These are phyloP conservation scores for Haplosporangium gracile DNA, from an alignment of 192 early-diverging fungal species.

Conservation along the genomic window DNA sequence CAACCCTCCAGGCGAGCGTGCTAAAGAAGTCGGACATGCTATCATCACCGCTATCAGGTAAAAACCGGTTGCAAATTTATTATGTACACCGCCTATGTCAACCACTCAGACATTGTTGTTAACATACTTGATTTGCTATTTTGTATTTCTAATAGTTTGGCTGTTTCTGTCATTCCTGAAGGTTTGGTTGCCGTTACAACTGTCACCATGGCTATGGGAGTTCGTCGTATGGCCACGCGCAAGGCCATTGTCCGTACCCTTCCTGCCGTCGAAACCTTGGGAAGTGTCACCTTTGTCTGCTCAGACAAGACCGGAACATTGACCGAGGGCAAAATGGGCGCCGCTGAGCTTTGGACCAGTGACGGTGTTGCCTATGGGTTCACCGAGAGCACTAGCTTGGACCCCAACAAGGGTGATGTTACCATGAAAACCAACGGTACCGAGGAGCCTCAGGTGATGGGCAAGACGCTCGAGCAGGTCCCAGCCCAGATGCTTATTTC, in stretches of 20 bases:
- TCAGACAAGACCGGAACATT: slow-evolving; percentile 98
- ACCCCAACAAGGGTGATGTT: slow-evolving; percentile 63
- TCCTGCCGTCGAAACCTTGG: slow-evolving; percentile 95
- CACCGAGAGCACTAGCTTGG: slow-evolving; percentile 69
- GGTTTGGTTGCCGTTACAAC: slow-evolving; percentile 97
- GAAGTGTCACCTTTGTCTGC: slow-evolving; percentile 96
- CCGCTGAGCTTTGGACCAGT: slow-evolving; percentile 84
- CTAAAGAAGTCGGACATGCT: no score
- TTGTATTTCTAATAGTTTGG: slow-evolving; percentile 70
- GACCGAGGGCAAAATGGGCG: slow-evolving; percentile 99
- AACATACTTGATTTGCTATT: background rate
- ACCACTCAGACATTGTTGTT: background rate
- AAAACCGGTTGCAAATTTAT: no score
- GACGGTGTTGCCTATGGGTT: slow-evolving; percentile 77
- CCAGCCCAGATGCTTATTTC: slow-evolving; percentile 69
- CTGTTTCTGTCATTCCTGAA: slow-evolving; percentile 98
- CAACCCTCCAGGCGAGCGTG: no score
- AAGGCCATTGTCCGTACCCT: slow-evolving; percentile 95
- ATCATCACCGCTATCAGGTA: no score
- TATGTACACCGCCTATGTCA: no score
- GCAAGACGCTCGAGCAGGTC: slow-evolving; percentile 56
- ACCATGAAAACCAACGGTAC: slow-evolving; percentile 28
- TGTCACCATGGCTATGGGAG: slow-evolving; percentile 97
- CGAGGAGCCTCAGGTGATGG: slow-evolving; percentile 55
- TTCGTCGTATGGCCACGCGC: slow-evolving; percentile 89